Percentiles rank a stretch among this genome's conserved stretches.
phyloP scores from a whole-genome alignment of 352 stramenopile genomes.

The Phytophthora pini region DNA sequence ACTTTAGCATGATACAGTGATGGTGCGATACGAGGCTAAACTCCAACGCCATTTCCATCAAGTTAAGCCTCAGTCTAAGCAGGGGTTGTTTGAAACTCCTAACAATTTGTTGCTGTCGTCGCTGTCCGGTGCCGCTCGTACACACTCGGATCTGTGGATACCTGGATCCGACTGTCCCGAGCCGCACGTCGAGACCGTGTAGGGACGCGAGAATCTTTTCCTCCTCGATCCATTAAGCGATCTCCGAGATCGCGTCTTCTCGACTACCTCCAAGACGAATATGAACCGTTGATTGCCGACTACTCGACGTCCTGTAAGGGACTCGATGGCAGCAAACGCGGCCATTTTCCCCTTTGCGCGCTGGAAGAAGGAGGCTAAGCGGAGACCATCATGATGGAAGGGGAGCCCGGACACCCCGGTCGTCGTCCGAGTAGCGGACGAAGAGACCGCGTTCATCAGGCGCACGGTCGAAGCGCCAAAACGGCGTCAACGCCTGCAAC shows the following conservation, averaged over 20 bases:
- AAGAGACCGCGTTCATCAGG: slow-evolving; percentile 29
- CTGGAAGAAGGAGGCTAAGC: slow-evolving; percentile 9
- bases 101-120: background rate
- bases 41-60: no score
- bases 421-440: slow-evolving; percentile 15
- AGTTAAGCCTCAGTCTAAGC: no score
- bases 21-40: no score
- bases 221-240: background rate
- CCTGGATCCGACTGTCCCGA: background rate
- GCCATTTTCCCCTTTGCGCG: slow-evolving; percentile 20
- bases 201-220: slow-evolving; percentile 25
- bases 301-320: background rate
- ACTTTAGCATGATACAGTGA: no score
- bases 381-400: slow-evolving; percentile 32
- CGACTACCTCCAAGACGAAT: slow-evolving; percentile 8
- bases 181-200: background rate
- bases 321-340: background rate
- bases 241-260: slow-evolving; percentile 13
- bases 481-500: slow-evolving; percentile 17
- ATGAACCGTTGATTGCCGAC: slow-evolving; percentile 27
- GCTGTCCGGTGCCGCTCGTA: background rate
- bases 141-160: background rate
- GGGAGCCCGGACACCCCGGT: slow-evolving; percentile 15
- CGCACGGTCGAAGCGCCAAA: slow-evolving; percentile 26
- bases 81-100: no score